These are phyloP conservation scores for Cinchona pubescens DNA, from an alignment of 257 asterid species.

Conservation along the genomic window DNA sequence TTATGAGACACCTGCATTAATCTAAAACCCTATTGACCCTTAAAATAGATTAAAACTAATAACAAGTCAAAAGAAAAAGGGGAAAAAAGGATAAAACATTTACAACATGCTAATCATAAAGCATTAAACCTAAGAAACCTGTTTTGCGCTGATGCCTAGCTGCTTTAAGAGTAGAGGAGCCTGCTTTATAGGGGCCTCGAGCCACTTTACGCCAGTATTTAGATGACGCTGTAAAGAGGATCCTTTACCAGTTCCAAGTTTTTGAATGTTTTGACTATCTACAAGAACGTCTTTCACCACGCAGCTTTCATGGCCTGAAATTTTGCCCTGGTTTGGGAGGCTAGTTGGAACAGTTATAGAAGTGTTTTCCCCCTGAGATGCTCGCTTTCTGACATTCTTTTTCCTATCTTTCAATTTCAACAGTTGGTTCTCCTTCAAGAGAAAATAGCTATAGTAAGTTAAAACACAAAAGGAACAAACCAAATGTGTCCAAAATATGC, in stretches of 20 bases:
- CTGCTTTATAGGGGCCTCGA: slow-evolving; percentile 59
- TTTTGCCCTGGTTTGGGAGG: slow-evolving; percentile 52
- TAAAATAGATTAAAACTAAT: no score
- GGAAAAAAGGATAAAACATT: background rate
- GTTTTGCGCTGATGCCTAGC: slow-evolving; percentile 64
- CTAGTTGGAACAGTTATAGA: slow-evolving; percentile 41
- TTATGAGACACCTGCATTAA: background rate
- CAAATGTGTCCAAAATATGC: background rate
- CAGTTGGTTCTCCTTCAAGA: slow-evolving; percentile 90
- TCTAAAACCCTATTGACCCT: background rate
- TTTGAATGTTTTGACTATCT: slow-evolving; percentile 70
- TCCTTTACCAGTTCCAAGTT: slow-evolving; percentile 74
- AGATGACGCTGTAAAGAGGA: slow-evolving; percentile 60
- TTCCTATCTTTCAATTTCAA: slow-evolving; percentile 87
- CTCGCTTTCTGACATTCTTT: slow-evolving; percentile 64
- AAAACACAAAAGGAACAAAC: background rate
- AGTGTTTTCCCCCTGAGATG: slow-evolving; percentile 60
- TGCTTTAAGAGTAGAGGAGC: slow-evolving; percentile 48
- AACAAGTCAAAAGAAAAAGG: background rate
- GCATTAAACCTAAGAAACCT: slow-evolving; percentile 34
- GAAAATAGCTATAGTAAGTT: slow-evolving; percentile 26
- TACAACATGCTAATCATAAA: slow-evolving; percentile 15
- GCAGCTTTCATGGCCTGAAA: slow-evolving; percentile 55
- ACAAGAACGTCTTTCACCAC: slow-evolving; percentile 64
- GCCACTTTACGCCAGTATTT: slow-evolving; percentile 50